phyloP scores from a whole-genome alignment of 1,284 basidiomycete species.

The Sphagnurus paluster region DNA sequence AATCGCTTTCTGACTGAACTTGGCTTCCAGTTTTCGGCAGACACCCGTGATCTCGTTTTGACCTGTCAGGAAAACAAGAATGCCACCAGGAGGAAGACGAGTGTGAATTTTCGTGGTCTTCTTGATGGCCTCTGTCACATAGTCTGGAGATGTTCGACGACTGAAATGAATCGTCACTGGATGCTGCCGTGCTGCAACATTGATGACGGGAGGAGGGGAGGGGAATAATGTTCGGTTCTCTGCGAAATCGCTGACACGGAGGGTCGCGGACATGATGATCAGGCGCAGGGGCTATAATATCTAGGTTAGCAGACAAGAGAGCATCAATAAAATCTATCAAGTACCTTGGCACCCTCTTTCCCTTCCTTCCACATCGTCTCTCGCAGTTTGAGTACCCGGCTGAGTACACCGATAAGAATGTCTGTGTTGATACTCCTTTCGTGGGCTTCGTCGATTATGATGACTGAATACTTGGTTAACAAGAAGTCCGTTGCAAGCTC shows the following conservation, averaged over 20 bases:
- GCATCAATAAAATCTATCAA: conserved; percentile 5
- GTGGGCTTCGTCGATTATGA: conserved; percentile 98
- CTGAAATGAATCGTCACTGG: conserved; percentile 96
- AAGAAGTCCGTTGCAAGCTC: conserved; percentile 93
- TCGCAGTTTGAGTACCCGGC: conserved; percentile 86
- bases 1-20: conserved; percentile 71
- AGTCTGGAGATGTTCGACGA: conserved; percentile 83
- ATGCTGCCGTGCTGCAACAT: conserved; percentile 89
- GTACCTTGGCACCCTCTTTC: conserved; percentile 67
- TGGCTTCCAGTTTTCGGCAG: conserved; percentile 80
- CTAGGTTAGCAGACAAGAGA: conserved; percentile 7
- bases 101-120: conserved; percentile 95
- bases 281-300: conserved; percentile 79
- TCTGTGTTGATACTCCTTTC: conserved; percentile 99
- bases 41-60: conserved; percentile 97
- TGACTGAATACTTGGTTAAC: conserved; percentile 87
- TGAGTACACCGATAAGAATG: conserved; percentile 94
- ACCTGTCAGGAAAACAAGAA: conserved; percentile 97
- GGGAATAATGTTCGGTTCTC: conserved; percentile 85
- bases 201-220: conserved; percentile 86
- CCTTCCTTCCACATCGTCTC: conserved; percentile 86
- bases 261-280: conserved; percentile 98
- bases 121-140: conserved; percentile 87
- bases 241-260: conserved; percentile 92
- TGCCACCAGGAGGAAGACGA: conserved; percentile 88